These are phyloP conservation scores for Saposhnikovia divaricata DNA, from an alignment of 129 eudicot genomes.

Conservation along the genomic window DNA sequence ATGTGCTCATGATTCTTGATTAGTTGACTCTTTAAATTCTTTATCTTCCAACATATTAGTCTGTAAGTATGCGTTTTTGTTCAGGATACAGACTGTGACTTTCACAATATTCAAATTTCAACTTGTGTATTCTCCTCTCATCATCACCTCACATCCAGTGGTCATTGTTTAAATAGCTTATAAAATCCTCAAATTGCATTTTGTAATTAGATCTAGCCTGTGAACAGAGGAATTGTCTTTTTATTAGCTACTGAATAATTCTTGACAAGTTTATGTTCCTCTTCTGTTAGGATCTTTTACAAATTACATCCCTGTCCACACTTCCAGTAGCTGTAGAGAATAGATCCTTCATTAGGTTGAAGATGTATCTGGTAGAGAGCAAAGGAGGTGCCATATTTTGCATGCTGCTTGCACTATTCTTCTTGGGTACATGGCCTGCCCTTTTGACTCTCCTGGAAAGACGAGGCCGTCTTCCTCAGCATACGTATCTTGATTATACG, in stretches of 20 bases:
- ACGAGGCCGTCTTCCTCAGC: slow-evolving; percentile 92
- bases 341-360: slow-evolving; percentile 9
- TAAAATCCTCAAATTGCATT: no score
- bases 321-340: slow-evolving; percentile 10
- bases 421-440: slow-evolving; percentile 95
- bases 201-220: no score
- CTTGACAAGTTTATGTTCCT: not conserved
- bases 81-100: not conserved
- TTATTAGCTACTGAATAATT: not conserved
- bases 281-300: slow-evolving; percentile 16
- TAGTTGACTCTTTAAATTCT: not conserved
- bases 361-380: slow-evolving; percentile 82
- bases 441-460: slow-evolving; percentile 61
- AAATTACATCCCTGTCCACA: slow-evolving; percentile 14
- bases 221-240: not conserved
- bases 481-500: slow-evolving; percentile 76
- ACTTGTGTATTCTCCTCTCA: no score
- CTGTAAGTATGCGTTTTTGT: not conserved
- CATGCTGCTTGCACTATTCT: slow-evolving; percentile 60
- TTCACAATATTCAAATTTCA: no score
- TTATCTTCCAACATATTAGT: not conserved
- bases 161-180: no score
- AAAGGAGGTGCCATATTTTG: slow-evolving; percentile 84
- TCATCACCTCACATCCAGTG: no score
- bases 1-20: not conserved